phyloP scores from a whole-genome alignment of 352 stramenopile species.

The Phytophthora lateralis region DNA sequence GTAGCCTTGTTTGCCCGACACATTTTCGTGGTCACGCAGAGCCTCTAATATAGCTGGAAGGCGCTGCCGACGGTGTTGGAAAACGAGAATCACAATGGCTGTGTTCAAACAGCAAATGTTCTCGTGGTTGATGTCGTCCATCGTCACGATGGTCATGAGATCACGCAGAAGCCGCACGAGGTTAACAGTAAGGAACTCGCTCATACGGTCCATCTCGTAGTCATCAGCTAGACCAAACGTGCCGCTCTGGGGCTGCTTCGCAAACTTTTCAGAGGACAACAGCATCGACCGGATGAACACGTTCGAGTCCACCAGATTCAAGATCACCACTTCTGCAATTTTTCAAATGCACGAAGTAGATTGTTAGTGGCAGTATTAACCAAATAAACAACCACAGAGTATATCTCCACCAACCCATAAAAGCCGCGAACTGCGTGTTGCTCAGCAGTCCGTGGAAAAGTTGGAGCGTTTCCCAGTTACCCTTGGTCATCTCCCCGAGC shows the following conservation, averaged over 20 bases:
- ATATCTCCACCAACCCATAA: constrained; percentile 78
- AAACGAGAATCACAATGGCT: constrained; percentile 94
- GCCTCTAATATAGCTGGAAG: constrained; percentile 74
- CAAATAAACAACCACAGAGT: constrained; percentile 9
- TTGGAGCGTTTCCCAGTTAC: constrained; percentile 90
- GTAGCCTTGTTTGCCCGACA: constrained; percentile 69
- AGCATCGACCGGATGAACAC: constrained; percentile 96
- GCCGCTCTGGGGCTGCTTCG: constrained; percentile 37
- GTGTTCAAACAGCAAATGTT: constrained; percentile 99
- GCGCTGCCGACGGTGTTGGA: constrained; percentile 89
- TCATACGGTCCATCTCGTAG: constrained; percentile 80
- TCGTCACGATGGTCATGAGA: constrained; percentile 94
- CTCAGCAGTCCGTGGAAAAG: constrained; percentile 89
- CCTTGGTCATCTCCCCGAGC: constrained; percentile 95
- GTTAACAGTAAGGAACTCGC: constrained; percentile 90
- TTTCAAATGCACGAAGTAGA: constrained; percentile 7
- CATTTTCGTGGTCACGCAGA: constrained; percentile 68
- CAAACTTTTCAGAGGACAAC: constrained; percentile 79
- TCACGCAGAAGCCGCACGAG: constrained; percentile 91
- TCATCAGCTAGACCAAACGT: constrained; percentile 55
- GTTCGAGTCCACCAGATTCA: constrained; percentile 97
- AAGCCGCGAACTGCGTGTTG: constrained; percentile 87
- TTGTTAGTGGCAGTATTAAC: constrained; percentile 9
- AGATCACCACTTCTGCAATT: constrained; percentile 85
- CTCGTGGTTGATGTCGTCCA: constrained; percentile 96